These are phyloP conservation scores for Aspergillus cavernicola DNA, from an alignment of 495 filamentous ascomycete genomes.

Conservation along the genomic window DNA sequence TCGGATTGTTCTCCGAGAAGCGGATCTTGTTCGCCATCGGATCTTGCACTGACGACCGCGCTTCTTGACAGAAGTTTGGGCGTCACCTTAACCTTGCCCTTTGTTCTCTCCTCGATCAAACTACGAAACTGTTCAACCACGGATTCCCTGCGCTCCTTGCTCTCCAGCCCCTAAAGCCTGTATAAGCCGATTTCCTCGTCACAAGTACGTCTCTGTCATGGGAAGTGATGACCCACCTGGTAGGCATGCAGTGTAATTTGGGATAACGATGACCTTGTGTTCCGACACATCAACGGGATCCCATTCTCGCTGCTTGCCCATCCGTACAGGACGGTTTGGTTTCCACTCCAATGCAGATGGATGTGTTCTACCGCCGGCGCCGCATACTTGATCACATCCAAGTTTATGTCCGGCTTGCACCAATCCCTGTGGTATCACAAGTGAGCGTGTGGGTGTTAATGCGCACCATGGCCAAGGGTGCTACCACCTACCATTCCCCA, in stretches of 20 bases:
- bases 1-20: neutral
- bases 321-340: neutral
- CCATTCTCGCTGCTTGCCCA: conserved; percentile 1
- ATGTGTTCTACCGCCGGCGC: neutral
- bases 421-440: neutral
- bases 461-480: too few species aligned
- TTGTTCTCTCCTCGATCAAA: neutral
- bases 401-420: conserved; percentile 1
- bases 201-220: neutral
- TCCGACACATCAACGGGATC: neutral
- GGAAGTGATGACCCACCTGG: neutral
- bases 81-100: neutral
- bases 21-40: neutral
- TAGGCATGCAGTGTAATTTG: neutral
- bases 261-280: neutral
- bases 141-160: neutral
- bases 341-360: conserved; percentile 4
- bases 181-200: neutral
- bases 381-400: neutral
- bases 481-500: neutral
- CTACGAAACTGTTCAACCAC: neutral
- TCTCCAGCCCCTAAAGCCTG: neutral
- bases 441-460: neutral
- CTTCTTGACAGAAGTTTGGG: neutral
- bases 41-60: neutral